These are phyloP conservation scores for Scenedesmus sp. DNA, from an alignment of 163 green algal species.

Conservation along the genomic window DNA sequence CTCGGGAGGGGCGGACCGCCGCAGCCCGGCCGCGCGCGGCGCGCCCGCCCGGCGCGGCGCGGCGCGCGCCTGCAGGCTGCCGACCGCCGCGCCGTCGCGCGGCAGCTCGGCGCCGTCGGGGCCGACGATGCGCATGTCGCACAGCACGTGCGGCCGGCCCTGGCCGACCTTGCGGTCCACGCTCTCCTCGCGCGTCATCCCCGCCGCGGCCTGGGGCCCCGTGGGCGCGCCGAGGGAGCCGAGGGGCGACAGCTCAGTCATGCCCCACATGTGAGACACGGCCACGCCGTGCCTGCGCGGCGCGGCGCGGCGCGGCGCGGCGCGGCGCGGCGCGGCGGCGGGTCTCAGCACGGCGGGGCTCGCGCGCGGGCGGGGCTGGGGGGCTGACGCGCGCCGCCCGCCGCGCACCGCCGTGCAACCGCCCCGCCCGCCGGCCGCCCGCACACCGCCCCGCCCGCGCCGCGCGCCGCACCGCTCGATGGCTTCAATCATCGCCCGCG, in stretches of 20 bases:
- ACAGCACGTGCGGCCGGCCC: slow-evolving; percentile 69
- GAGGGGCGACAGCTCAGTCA: slow-evolving; percentile 84
- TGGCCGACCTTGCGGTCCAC: slow-evolving; percentile 57
- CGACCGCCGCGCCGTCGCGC: slow-evolving; percentile 74
- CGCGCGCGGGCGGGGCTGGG: too few species aligned
- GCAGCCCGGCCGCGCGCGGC: not conserved
- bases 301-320: too few species aligned
- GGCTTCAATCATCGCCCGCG: slow-evolving; percentile 65
- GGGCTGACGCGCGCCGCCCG: too few species aligned
- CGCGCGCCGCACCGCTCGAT: slow-evolving; percentile 50
- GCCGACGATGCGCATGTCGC: slow-evolving; percentile 83
- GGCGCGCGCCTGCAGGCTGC: slow-evolving; percentile 72
- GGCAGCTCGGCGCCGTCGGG: slow-evolving; percentile 66
- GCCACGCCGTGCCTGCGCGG: slow-evolving; percentile 60
- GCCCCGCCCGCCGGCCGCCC: not conserved
- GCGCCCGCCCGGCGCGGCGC: not conserved
- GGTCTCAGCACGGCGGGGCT: too few species aligned
- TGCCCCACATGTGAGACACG: slow-evolving; percentile 83
- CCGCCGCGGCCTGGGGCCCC: slow-evolving; percentile 12
- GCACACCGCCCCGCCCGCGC: too few species aligned
- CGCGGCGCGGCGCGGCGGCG: too few species aligned
- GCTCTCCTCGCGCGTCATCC: slow-evolving; percentile 35
- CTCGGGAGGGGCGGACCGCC: not conserved
- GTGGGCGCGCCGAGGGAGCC: slow-evolving; percentile 68
- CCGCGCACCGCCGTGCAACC: not conserved